Evolutionary conservation across 495 filamentous ascomycete genomes (phyloP).

Genomic region (Hyphodiscus hymeniophilus): DNA sequence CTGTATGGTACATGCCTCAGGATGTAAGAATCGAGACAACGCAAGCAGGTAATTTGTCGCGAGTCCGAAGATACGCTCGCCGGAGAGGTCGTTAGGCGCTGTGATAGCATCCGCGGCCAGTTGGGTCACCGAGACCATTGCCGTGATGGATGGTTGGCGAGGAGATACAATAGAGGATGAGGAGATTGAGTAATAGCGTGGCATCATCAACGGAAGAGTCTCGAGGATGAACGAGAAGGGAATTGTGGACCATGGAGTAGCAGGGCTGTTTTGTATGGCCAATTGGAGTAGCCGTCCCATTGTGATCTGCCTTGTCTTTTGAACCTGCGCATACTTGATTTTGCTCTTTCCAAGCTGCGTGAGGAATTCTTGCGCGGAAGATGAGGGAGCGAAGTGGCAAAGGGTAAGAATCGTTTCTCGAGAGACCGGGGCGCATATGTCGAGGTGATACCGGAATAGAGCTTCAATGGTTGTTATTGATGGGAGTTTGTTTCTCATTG

Average conservation of each 20-base stretch:
- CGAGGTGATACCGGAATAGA: conserved; percentile 14
- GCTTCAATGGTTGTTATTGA: conserved; percentile 11
- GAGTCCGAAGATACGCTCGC: conserved; percentile 3
- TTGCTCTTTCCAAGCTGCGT: conserved; percentile 4
- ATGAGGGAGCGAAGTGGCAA: conserved; percentile 5
- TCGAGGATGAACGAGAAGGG: conserved; percentile 14
- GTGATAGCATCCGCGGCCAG: too few relatives aligned
- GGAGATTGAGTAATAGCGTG: conserved; percentile 22
- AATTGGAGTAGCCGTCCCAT: conserved; percentile 1
- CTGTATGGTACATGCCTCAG: neutral
- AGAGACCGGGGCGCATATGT: conserved; percentile 11
- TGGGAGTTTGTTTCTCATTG: conserved; percentile 6
- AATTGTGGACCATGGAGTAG: conserved; percentile 4
- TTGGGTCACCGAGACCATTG: too few relatives aligned
- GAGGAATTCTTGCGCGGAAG: neutral
- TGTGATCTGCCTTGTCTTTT: conserved; percentile 3
- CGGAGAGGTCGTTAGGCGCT: neutral
- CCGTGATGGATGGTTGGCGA: conserved; percentile 11
- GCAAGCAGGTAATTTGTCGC: conserved; percentile 11
- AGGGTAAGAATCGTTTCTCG: conserved; percentile 6
- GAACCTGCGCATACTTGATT: neutral
- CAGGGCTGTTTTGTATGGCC: neutral
- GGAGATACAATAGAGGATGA: conserved; percentile 17
- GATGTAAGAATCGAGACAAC: too few relatives aligned
- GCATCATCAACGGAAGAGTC: conserved; percentile 3